Base-by-base conservation (phyloP, 805 yeast species). In the Candida schatavii region DNA sequence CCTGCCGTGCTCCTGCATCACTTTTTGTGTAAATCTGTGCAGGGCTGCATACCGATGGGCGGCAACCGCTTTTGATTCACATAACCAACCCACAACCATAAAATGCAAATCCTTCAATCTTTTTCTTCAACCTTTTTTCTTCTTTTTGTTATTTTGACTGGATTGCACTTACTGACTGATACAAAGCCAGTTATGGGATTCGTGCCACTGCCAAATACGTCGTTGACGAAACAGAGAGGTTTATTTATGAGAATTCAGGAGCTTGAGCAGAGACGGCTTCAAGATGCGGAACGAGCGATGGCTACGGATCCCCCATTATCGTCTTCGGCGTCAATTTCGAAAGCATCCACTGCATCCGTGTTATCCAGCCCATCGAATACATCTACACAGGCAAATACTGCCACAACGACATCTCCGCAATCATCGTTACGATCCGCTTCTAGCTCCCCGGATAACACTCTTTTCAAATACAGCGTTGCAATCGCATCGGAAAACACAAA, bases 131-230 rank as follows among this genome's bases (percentile, higher is more conserved):
- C n/a, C n/a, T n/a, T n/a, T n/a, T n/a, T n/a, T n/a, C n/a, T n/a
- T n/a, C n/a, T n/a, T n/a, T n/a, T n/a, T n/a, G n/a, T n/a, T n/a
- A n/a, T n/a, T n/a, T n/a, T n/a, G n/a, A n/a, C n/a, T n/a, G n/a
- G n/a, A n/a, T n/a, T n/a, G n/a, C n/a, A 45, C 68, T 85, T 48
- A 93, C 95, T n/a, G 85, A 85, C 68, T 73, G 95, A 62, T 80
- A 80, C 44, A 84, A 76, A 56, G 89, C 85, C 34, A 84, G 18
- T 5, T 5, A 31, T 31, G 35, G 35, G 35, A 31, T 31, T 15
- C 5, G 15, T 31, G 9, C 35, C 35, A 14, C 5, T 18, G 11
- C 15, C 13, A 31, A 31, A 31, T 31, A 17, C 31, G 15, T 18
- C 41, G 4, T n/a, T 10, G 13, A 27, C 34, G 21, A 27, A 29